Evolutionary conservation across 169 alveolate genomes (phyloP).

Genomic region (Cryptosporidium baileyi): DNA sequence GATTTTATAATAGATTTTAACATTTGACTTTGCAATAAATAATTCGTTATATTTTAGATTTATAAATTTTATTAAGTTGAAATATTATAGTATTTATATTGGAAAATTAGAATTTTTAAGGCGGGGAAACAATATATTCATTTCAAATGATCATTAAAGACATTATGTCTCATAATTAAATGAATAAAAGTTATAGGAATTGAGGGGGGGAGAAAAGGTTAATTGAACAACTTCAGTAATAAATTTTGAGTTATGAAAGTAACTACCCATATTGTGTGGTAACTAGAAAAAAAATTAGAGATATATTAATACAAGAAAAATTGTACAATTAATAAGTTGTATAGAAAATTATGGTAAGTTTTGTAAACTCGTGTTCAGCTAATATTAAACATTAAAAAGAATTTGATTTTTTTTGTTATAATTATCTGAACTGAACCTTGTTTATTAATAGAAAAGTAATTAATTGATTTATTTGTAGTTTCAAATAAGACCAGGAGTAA

Average conservation of each 20-base stretch:
- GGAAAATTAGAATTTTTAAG: no score
- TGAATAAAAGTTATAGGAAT: neutral
- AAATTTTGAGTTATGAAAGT: neutral
- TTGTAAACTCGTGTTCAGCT: neutral
- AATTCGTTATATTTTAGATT: no score
- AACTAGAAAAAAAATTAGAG: no score
- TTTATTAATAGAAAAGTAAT: neutral
- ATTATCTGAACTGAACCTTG: no score
- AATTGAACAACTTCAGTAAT: neutral
- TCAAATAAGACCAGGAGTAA: slow-evolving; percentile 73
- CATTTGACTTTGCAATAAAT: no score
- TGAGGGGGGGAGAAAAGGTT: slow-evolving; percentile 9
- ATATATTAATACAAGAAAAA: no score
- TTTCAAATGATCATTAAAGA: slow-evolving; percentile 57
- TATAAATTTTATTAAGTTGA: no score
- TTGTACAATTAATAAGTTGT: no score
- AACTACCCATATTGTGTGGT: slow-evolving; percentile 27
- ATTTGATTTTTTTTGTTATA: no score
- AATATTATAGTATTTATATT: no score
- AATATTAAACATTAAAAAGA: no score
- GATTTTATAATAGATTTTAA: no score
- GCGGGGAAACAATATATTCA: neutral
- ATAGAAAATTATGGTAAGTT: slow-evolving; percentile 33
- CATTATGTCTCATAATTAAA: slow-evolving; percentile 67
- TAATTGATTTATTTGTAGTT: slow-evolving; percentile 9